phyloP scores from a whole-genome alignment of 192 early-diverging fungal genomes.

The Podila clonocystis region DNA sequence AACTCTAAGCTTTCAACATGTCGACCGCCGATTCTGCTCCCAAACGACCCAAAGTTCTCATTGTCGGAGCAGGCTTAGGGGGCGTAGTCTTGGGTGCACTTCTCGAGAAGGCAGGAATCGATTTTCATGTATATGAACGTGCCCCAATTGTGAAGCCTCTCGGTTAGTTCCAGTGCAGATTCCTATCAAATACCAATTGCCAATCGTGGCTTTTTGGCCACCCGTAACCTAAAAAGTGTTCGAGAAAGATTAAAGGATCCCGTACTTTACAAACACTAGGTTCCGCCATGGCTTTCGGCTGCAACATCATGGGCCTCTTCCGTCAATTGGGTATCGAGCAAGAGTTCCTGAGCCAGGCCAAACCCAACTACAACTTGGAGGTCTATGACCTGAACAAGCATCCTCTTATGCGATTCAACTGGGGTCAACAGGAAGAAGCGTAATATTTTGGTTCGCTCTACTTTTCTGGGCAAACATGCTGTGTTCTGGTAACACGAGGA shows the following conservation, averaged over 20 bases:
- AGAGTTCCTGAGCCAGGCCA: background rate
- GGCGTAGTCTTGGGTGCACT: background rate
- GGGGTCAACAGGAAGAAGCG: background rate
- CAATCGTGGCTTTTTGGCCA: too few species aligned
- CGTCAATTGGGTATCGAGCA: background rate
- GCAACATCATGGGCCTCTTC: background rate
- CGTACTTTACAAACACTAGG: too few species aligned
- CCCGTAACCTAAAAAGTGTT: too few species aligned
- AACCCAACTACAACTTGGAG: background rate
- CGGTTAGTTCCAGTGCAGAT: too few species aligned
- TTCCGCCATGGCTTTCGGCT: background rate
- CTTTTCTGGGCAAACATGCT: too few species aligned
- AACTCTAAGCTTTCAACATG: too few species aligned
- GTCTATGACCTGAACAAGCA: background rate
- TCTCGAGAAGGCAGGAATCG: background rate
- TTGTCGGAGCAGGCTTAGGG: background rate
- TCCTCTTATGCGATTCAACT: background rate
- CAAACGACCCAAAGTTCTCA: slow-evolving; percentile 50
- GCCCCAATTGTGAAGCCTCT: background rate
- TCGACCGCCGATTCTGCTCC: slow-evolving; percentile 22
- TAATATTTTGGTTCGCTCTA: too few species aligned
- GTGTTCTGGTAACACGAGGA: too few species aligned
- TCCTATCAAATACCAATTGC: too few species aligned
- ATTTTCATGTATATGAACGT: background rate
- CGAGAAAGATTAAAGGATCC: too few species aligned